A percentile compares a stretch with the other conserved stretches of the same genome.
phyloP scores from a whole-genome alignment of 1,284 basidiomycete genomes.

The Malassezia sp. region DNA sequence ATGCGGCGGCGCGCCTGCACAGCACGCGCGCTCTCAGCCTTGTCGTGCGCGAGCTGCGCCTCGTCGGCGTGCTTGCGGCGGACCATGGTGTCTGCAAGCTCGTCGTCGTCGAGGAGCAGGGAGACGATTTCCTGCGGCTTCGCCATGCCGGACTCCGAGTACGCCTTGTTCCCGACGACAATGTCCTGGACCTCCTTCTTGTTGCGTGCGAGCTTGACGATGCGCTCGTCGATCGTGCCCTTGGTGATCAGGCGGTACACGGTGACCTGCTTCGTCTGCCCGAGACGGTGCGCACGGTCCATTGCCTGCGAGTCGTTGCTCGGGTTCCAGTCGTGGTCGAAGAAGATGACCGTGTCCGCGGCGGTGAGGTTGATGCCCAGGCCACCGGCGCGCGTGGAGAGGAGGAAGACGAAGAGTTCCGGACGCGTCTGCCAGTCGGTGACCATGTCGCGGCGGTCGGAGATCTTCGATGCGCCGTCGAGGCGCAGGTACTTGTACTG shows the following conservation, averaged over 20 bases:
- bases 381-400: slow-evolving; percentile 92
- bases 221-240: slow-evolving; percentile 97
- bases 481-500: slow-evolving; percentile 95
- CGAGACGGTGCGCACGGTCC: slow-evolving; percentile 97
- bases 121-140: slow-evolving; percentile 96
- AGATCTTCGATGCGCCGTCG: slow-evolving; percentile 88
- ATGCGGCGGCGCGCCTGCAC: slow-evolving; percentile 36
- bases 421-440: slow-evolving; percentile 97
- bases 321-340: slow-evolving; percentile 98
- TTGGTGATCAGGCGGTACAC: slow-evolving; percentile 93
- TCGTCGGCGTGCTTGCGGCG: slow-evolving; percentile 45
- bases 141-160: slow-evolving; percentile 54
- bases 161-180: slow-evolving; percentile 91
- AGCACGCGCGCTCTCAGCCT: slow-evolving; percentile 40
- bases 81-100: slow-evolving; percentile 46
- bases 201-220: slow-evolving; percentile 55
- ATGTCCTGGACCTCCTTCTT: slow-evolving; percentile 66
- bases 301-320: slow-evolving; percentile 94
- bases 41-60: slow-evolving; percentile 36
- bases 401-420: slow-evolving; percentile 51
- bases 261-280: slow-evolving; percentile 96
- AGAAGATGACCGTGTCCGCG: slow-evolving; percentile 85
- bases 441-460: slow-evolving; percentile 96
- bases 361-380: slow-evolving; percentile 97
- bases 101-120: slow-evolving; percentile 86